Percentiles rank a stretch among this genome's conserved stretches.
These are phyloP conservation scores for Hyaloperonospora arabidopsidis DNA, from an alignment of 352 stramenopile species.

Conservation along the genomic window DNA sequence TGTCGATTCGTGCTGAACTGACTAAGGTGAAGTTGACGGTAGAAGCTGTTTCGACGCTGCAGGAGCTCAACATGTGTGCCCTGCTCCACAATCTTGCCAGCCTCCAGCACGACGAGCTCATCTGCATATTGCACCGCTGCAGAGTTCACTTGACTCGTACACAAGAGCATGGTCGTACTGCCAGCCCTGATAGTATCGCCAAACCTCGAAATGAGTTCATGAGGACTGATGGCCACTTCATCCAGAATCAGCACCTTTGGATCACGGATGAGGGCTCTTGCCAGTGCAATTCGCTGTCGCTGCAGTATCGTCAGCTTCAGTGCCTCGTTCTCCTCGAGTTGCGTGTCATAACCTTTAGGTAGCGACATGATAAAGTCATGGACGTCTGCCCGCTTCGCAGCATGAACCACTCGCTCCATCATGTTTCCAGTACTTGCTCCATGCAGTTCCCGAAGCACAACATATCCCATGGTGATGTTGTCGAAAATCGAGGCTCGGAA, in stretches of 20 bases:
- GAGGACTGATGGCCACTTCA: constrained; percentile 34
- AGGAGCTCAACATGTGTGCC: constrained; percentile 40
- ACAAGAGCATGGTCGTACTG: constrained; percentile 61
- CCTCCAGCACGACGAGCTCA: constrained; percentile 49
- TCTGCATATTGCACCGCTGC: constrained; percentile 39
- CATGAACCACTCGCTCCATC: constrained; percentile 68
- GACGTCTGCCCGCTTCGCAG: constrained; percentile 32
- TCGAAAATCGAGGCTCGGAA: constrained; percentile 43
- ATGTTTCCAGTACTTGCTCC: constrained; percentile 31
- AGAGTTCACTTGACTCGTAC: constrained; percentile 87
- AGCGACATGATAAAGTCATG: constrained; percentile 67
- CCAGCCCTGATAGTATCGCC: constrained; percentile 21
- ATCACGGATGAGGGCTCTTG: constrained; percentile 33
- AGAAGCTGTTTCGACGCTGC: constrained; percentile 51
- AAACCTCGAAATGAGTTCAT: constrained; percentile 49
- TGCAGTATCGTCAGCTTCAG: constrained; percentile 84
- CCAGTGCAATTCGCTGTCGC: constrained; percentile 75
- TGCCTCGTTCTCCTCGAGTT: constrained; percentile 50
- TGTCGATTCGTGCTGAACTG: constrained; percentile 5
- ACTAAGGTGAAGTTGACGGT: constrained; percentile 71
- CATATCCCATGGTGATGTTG: constrained; percentile 43
- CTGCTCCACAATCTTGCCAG: constrained; percentile 40
- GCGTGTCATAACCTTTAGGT: constrained; percentile 70
- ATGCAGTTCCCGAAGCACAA: constrained; percentile 18
- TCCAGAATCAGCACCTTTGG: constrained; percentile 39